phyloP scores from a whole-genome alignment of 2,329 filamentous ascomycete genomes.

The Sporothrix sp. region DNA sequence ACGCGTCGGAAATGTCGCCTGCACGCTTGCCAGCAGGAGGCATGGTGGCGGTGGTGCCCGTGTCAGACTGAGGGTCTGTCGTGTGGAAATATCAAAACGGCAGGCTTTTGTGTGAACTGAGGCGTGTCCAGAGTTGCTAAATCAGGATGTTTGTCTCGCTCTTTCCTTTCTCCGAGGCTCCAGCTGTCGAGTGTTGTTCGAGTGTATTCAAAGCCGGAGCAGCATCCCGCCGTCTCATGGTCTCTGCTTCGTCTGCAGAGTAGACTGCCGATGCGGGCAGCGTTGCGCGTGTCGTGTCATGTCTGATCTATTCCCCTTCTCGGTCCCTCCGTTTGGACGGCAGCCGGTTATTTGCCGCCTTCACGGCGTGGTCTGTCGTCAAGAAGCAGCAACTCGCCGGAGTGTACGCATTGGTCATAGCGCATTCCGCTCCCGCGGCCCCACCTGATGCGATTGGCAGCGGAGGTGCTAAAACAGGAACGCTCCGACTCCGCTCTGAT shows the following conservation, averaged over 20 bases:
- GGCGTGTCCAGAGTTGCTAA: too few species aligned
- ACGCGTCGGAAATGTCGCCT: slow-evolving; percentile 54
- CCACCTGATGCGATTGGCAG: background rate
- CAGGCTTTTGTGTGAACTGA: too few species aligned
- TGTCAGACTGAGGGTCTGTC: background rate
- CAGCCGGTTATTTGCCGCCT: background rate
- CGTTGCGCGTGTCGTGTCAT: background rate
- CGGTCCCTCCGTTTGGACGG: too few species aligned
- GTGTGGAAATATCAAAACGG: background rate
- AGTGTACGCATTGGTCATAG: slow-evolving; percentile 11
- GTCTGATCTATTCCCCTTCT: too few species aligned
- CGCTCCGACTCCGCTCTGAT: slow-evolving; percentile 1
- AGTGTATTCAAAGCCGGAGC: too few species aligned
- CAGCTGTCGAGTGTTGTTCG: too few species aligned
- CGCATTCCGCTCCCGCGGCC: background rate
- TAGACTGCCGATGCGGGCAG: background rate
- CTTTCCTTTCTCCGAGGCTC: too few species aligned
- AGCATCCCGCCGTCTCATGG: too few species aligned
- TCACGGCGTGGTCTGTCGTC: too few species aligned
- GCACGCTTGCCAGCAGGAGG: slow-evolving; percentile 35
- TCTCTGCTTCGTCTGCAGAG: too few species aligned
- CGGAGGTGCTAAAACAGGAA: slow-evolving; percentile 7
- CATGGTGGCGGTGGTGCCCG: background rate
- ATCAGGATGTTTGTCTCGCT: too few species aligned
- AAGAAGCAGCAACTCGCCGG: too few species aligned